Evolutionary conservation across 345 rosid genomes (phyloP), one percentile per base, ranked within the genome.

Genomic region (Arabidopsis thaliana): DNA sequence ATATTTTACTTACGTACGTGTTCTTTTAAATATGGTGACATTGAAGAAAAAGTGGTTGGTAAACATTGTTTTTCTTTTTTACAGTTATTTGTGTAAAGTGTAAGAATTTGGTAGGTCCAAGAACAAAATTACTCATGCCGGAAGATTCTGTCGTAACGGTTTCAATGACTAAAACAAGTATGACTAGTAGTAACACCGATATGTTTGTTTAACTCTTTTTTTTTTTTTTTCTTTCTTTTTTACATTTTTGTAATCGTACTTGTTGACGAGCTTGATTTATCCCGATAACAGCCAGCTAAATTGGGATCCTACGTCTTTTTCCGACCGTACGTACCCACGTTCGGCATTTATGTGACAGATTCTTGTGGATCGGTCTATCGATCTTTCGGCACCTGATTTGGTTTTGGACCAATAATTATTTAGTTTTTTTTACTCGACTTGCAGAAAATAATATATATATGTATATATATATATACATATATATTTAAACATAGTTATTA

Each of bases 121-220:
- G 13, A 38, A 33, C 2, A 36, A 71, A 59, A 33, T 10, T 32
- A 50, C 24, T 32, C 9, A 25, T 46, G 59, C 71, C 59, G 59
- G 77, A 65, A 56, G 40, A 74, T 56, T 73, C 40, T 33, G 50
- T 65, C 40, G 30, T 65, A 64, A 65, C 78, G 71, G 72, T 65
- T 41, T 34, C 36, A 51, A 30, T 51, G 24, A 62, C 24, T 16
- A 7, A 28, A 37, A 58, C 50, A 22, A 48, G 0, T 0, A 28
- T 28, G 20, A 16, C 20, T 16, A 56, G 36, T 16, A 65, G 44
- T 65, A 5, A 37, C 14, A 30, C 36, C 49, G 1, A 20, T 34
- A 22, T 50, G 10, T 45, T 40, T 28, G 32, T 28, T 28, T 0
- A 28, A 28, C 30, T 42, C 10, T 62, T 6, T 25, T 53, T 40